phyloP scores from a whole-genome alignment of 2,329 filamentous ascomycete species.

The Pseudogymnoascus sp. region DNA sequence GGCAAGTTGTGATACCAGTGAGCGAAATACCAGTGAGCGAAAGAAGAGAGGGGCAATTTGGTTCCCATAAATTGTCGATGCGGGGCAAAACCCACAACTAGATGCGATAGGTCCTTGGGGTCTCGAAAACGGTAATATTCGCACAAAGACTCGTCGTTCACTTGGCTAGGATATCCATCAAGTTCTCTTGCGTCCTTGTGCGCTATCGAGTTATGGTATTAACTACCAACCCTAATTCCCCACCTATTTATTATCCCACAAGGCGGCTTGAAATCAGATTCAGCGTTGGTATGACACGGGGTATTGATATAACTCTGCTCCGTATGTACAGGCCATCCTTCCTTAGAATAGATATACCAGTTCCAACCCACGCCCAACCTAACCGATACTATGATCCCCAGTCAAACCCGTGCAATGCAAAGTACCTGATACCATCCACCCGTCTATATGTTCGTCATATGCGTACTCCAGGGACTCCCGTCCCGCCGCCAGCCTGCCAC shows the following conservation, averaged over 20 bases:
- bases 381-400: background rate
- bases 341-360: background rate
- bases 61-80: background rate
- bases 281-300: background rate
- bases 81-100: constrained; percentile 5
- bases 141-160: background rate
- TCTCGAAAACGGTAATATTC: background rate
- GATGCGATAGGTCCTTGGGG: background rate
- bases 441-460: background rate
- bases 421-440: background rate
- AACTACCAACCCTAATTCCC: background rate
- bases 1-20: background rate
- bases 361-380: background rate
- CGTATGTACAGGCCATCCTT: background rate
- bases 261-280: background rate
- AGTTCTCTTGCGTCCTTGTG: background rate
- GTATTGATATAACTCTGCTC: constrained; percentile 4
- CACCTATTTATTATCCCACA: constrained; percentile 6
- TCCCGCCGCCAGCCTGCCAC: background rate
- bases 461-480: background rate
- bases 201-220: background rate
- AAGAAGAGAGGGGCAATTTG: background rate
- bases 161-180: background rate
- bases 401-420: background rate
- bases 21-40: background rate